These are phyloP conservation scores for Lentinula edodes DNA, from an alignment of 768 basidiomycete species.

Conservation along the genomic window DNA sequence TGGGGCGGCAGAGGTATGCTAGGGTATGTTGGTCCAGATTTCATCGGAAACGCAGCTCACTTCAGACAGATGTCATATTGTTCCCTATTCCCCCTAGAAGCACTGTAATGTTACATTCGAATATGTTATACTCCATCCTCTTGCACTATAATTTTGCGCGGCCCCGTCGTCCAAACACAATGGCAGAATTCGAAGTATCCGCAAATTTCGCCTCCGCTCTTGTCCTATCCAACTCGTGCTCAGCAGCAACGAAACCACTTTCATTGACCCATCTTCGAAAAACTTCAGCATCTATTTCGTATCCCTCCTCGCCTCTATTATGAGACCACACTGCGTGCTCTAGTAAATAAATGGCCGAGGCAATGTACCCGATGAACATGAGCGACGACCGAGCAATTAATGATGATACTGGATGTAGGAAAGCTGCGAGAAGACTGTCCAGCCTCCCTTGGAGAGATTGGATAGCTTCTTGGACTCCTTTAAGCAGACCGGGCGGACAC, in stretches of 20 bases:
- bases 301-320: constrained; percentile 12
- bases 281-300: constrained; percentile 17
- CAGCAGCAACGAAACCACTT: constrained; percentile 37
- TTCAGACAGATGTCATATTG: constrained; percentile 51
- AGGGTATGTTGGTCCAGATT: constrained; percentile 46
- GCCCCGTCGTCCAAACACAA: not conserved
- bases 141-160: not conserved
- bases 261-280: constrained; percentile 17
- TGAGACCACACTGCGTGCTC: constrained; percentile 67
- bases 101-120: not conserved
- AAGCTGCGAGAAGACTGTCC: constrained; percentile 31
- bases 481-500: constrained; percentile 29
- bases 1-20: constrained; percentile 89
- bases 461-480: constrained; percentile 23
- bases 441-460: constrained; percentile 33
- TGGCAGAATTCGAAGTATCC: not conserved
- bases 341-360: constrained; percentile 52
- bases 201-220: not conserved
- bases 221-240: constrained; percentile 27
- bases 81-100: constrained; percentile 34
- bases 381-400: constrained; percentile 54
- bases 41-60: constrained; percentile 2
- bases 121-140: not conserved
- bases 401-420: constrained; percentile 35
- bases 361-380: constrained; percentile 48